Evolutionary conservation across 768 basidiomycete species (phyloP), one percentile per base, ranked within the genome.

Genomic region (Lactarius quietus): DNA sequence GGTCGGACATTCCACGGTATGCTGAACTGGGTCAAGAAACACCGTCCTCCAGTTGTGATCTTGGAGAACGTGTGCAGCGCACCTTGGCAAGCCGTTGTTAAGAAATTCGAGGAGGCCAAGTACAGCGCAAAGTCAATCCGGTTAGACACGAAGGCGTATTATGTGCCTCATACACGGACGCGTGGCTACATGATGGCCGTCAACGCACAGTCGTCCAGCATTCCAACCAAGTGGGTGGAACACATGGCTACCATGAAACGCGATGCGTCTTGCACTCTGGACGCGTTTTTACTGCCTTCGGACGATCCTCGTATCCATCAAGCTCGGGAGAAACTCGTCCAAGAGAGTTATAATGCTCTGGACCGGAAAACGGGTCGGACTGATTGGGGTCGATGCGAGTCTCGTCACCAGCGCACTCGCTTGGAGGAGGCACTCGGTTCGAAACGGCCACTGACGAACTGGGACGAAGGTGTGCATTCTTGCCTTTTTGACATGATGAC

Each of bases 1-100:
- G 94, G 95, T 8, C 82, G 90, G 41, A 98, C 95, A 0, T 98
- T 97, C 75, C 84, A 88, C 51, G 95, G 95, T 10, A 98, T 98
- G 95, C 86, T 95, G 82, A 84, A 84, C 35, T 98, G 93, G 92
- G 90, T 97, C 52, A 83, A 80, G 57, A 88, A 86, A 43, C 92
- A 95, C 75, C 84, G 89, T 26, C 95, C 95, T 1, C 89, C 92
- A 1, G 74, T 98, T n/a, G 93, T 97, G 71, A 90, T 98, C 69
- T 81, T 97, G 23, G 95, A 98, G 74, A 98, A 98, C 72, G 95
- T 98, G 38, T 93, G 90, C 72, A 83, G 84, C 55, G 95, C 95
- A 0, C 95, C 95, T 6, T 98, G 95, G 95, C 75, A 77, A 1
- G 76, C 79, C 36, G 92, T 96, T n/a, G 80, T 83, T 61, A 76